Evolutionary conservation across 805 yeast genomes (phyloP), one percentile per base, ranked within the genome.

Genomic region (Yueomyces sinensis): DNA sequence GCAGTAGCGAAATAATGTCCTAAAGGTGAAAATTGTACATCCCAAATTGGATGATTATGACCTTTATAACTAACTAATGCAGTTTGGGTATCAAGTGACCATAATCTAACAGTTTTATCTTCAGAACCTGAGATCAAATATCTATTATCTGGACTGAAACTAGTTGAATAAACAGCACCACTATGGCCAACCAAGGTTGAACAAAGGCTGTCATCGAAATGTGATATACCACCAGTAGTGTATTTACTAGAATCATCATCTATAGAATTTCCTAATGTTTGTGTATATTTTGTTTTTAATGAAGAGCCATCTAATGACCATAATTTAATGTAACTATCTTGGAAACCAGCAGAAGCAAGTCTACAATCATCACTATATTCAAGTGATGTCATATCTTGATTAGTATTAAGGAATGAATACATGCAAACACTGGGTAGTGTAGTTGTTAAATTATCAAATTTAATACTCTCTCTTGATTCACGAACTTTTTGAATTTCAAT

Each of bases 1-100:
- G 93, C 95, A 0, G 96, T 87, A n/a, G 93, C 95, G 58, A 91
- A 91, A 61, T 91, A 91, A 60, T 91, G 97, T 4, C 98, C 98
- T 47, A 82, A 63, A 2, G 98, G 98, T 2, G 94, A 77, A 51
- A 84, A 91, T 47, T 80, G 72, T 6, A 91, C 96, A 54, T 91
- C 97, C 98, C 98, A 91, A 19, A 91, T 81, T 1, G 98, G 97
- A 45, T 83, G 93, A 49, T 77, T 83, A 53, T 91, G 99, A 7
- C 97, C 96, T 55, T 83, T 84, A 61, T 91, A 91, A n/a, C 86
- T 72, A 1, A 91, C 98, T 32, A 91, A 65, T 2, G 93, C 77
- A 1, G 93, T 74, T 53, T 73, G 83, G 1, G 96, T 81, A 51
- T 91, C 97, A 56, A 83, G 59, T 1, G 95, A 83, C 99, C 98